Base-by-base conservation (phyloP, 257 asterid genomes). In the Capsicum pubescens region DNA sequence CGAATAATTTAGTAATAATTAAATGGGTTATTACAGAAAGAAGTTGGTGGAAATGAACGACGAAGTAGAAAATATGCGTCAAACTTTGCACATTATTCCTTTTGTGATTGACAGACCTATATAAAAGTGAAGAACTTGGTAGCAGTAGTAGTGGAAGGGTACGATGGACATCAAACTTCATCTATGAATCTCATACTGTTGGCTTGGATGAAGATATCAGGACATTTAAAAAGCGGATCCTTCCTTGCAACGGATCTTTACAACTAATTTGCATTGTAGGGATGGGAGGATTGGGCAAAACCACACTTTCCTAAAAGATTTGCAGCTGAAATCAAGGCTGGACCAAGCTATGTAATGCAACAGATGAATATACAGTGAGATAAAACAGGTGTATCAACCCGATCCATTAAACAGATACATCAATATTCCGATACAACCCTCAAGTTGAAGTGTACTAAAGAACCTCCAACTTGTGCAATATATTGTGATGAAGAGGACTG, bases 211-310 rank as follows among this genome's bases (percentile, higher is more conserved):
- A 82, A 44, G 88, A 82, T 54, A 36, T 54, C 3, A 14, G 6
- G 3, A 69, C 0, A 61, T 56, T 87, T 14, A 79, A 36, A 82
- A 52, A 16, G 10, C 82, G 87, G 86, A 82, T 87, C 50, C 70
- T 68, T 46, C 46, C 21, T 46, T 68, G 35, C 42, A 63, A 63
- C 16, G 83, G 72, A 15, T 26, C 84, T 3, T 64, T 64, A 26
- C 46, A 64, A 55, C 44, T 69, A 9, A 36, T 87, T 67, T 86
- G 81, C 74, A 78, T 87, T 54, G 87, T 85, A 39, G 89, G 89
- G 46, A 48, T 87, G 84, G 83, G 84, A 35, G 89, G 89, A 8
- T 26, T 87, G 42, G 89, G 89, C 4, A 87, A 87, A 69, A 87
- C 89, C n/a, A 87, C 89, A 44, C 85, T 84, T 60, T 59, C 87